Evolutionary conservation across 2,329 filamentous ascomycete species (phyloP).

Genomic region (Uncinocarpus reesii): DNA sequence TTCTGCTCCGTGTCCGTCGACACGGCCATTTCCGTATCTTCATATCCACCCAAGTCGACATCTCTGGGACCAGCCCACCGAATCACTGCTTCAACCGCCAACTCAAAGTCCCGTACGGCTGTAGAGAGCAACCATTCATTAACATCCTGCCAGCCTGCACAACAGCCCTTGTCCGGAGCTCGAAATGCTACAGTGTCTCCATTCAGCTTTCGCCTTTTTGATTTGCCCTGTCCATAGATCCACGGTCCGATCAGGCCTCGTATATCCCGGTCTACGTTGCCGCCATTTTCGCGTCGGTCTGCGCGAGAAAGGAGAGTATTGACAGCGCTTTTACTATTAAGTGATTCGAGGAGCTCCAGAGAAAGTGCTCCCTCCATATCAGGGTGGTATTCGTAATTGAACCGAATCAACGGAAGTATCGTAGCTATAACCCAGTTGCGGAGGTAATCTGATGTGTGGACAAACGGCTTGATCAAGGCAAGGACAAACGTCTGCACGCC

Average conservation of each 20-base stretch:
- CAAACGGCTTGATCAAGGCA: conserved; percentile 48
- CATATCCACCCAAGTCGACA: conserved; percentile 48
- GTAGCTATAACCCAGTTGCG: conserved; percentile 51
- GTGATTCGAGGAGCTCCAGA: conserved; percentile 43
- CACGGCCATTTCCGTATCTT: conserved; percentile 30
- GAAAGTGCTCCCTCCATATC: conserved; percentile 37
- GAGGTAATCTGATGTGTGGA: conserved; percentile 43
- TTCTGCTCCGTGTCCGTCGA: neutral
- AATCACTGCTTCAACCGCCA: conserved; percentile 42
- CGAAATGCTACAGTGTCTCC: conserved; percentile 38
- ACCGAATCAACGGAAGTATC: conserved; percentile 48
- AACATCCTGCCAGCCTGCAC: conserved; percentile 46
- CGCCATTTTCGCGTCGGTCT: conserved; percentile 26
- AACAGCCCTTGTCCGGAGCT: conserved; percentile 12
- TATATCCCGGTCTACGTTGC: conserved; percentile 44
- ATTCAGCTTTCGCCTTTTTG: conserved; percentile 44
- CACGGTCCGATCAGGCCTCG: conserved; percentile 52
- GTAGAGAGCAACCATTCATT: conserved; percentile 50
- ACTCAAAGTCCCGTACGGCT: conserved; percentile 41
- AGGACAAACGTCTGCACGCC: conserved; percentile 48
- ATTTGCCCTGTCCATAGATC: conserved; percentile 48
- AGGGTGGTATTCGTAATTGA: conserved; percentile 54
- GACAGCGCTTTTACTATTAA: conserved; percentile 44
- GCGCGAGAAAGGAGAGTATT: conserved; percentile 44
- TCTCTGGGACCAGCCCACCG: conserved; percentile 53